Base-by-base conservation (phyloP, 495 filamentous ascomycete species). In the Penicillium canariense region DNA sequence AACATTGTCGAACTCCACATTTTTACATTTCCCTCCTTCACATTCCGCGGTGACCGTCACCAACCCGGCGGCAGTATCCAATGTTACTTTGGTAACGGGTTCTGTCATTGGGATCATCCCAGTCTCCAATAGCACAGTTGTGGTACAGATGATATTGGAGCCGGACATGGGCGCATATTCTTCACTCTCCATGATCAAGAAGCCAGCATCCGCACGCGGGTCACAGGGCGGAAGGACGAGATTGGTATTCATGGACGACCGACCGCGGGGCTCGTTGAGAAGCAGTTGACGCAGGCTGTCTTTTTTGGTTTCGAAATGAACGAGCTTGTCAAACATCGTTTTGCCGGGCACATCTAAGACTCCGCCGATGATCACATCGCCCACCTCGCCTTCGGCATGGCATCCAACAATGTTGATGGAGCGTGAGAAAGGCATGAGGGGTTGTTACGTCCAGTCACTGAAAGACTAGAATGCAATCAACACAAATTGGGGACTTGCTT, bases 121-220 rank as follows among this genome's bases (percentile, higher is more conserved):
- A 1, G 65, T 73, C 38, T 73, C 70, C 38, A 73, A 30, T 14
- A 73, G 52, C 14, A 69, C 69, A 0, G 71, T 72, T 18, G 66
- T 54, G 2, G 68, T 70, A 35, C 60, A 68, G 43, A 74, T 74
- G 9, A 57, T 68, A 25, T 74, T 74, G 2, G 60, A 61, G 4
- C 71, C 71, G 4, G 69, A 72, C 71, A 74, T 74, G 10, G 69
- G 64, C 3, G 68, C 54, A 32, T 70, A 72, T 34, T 74, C 69
- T 17, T 74, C 64, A 52, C 66, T 69, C 46, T 74, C 71, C 67
- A 74, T 70, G 47, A 72, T 72, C 36, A 74, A 18, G 54, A 74
- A 72, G 0, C 71, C 71, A 7, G 63, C 66, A 56, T 72, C 68
- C 7, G 71, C 71, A 11, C 50, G 50, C 7, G 68, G 68, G 36